Evolutionary conservation across 228 moss, liverwort and hornwort species (phyloP), one percentile per base, ranked within the genome.

Genomic region (Sphagnum magellanicum): DNA sequence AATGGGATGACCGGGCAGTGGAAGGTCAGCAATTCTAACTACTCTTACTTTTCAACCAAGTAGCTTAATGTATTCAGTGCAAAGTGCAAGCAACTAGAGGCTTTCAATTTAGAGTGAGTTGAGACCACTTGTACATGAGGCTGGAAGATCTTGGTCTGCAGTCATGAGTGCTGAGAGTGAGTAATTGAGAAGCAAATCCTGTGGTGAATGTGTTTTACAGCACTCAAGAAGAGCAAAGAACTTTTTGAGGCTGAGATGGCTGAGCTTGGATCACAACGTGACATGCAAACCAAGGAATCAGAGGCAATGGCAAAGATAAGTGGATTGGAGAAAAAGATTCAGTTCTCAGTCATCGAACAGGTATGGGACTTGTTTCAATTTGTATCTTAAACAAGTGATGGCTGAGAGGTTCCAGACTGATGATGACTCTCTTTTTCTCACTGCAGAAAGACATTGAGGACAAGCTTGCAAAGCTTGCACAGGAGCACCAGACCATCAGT

Each of bases 1-100:
- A 98, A 74, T 98, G 94, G 98, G 94, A 98, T 78, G 89, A 85
- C 49, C 92, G 89, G 73, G 90, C 90, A 67, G 89, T 98, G 59
- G 98, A 98, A 74, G 87, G 98, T 94, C 73, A 77, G 84, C 32
- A 15, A 59, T 49, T 52, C 53, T 16, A 50, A 47, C 8, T 72
- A 48, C 5, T 65, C 9, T 6, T 6, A 32, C 32, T 32, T 71
- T 47, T 12, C 50, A 59, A 48, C 48, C 16, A 59, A 50, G 59
- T 13, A 4, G 46, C 16, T 50, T 8, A 14, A 72, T 55, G 8
- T 48, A 15, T 64, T 5, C 13, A 9, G 7, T 15, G 59, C 11
- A 66, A 0, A 6, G 16, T 64, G 5, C 48, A 59, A 32, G 32
- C 0, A 32, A 32, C 32, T 32, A 32, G 32, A 32, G 32, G 32